These are phyloP conservation scores for Aristolochia contorta DNA, from an alignment of 164 flowering plant species.

Conservation along the genomic window DNA sequence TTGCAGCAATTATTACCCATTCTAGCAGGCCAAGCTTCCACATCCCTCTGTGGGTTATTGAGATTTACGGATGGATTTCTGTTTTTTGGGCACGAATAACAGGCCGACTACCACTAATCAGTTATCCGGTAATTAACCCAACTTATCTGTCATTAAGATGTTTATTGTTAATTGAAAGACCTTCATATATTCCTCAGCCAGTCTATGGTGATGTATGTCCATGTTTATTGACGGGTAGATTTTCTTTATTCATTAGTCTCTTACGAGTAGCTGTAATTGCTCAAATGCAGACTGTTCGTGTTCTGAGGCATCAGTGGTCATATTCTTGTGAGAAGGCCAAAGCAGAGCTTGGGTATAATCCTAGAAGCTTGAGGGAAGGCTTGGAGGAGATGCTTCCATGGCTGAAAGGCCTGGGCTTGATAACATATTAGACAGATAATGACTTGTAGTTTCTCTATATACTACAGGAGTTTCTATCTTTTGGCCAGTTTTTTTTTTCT, in stretches of 20 bases:
- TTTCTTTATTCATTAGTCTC: too few relatives aligned
- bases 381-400: constrained; percentile 65
- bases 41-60: constrained; percentile 58
- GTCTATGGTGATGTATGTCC: too few relatives aligned
- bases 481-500: too few relatives aligned
- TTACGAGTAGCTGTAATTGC: too few relatives aligned
- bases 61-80: constrained; percentile 62
- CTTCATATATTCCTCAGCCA: background rate
- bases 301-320: constrained; percentile 77
- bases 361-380: constrained; percentile 79
- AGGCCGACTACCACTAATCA: constrained; percentile 69
- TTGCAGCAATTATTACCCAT: constrained; percentile 55
- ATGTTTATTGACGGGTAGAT: too few relatives aligned
- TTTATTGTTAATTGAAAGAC: background rate
- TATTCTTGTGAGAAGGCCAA: constrained; percentile 81
- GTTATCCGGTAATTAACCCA: constrained; percentile 58
- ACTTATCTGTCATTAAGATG: background rate
- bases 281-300: constrained; percentile 46
- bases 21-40: constrained; percentile 50
- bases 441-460: background rate
- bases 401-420: constrained; percentile 65
- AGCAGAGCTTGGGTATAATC: constrained; percentile 60
- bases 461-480: too few relatives aligned
- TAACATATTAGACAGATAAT: constrained; percentile 34
- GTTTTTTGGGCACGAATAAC: constrained; percentile 53